phyloP scores from a whole-genome alignment of 768 basidiomycete species.

The Cyathus striatus region DNA sequence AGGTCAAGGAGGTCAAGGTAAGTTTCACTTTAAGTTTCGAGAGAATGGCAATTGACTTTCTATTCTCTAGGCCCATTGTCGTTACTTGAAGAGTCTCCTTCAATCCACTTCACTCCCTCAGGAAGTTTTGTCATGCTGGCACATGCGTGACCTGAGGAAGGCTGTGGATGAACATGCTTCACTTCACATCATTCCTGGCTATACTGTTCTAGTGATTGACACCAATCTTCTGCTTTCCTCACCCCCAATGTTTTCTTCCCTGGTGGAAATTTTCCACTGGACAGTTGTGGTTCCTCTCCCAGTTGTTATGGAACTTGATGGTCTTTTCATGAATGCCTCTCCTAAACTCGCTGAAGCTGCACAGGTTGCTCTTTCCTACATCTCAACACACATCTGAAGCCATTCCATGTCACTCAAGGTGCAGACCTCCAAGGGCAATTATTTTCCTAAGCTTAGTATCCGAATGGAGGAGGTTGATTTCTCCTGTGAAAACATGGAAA shows the following conservation, averaged over 20 bases:
- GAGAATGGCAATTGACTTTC: constrained; percentile 10
- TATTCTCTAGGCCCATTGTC: constrained; percentile 57
- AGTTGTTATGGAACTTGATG: constrained; percentile 95
- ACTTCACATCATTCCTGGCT: constrained; percentile 70
- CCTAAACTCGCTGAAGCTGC: constrained; percentile 73
- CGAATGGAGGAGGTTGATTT: constrained; percentile 85
- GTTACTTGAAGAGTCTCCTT: constrained; percentile 69
- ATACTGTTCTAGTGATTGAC: constrained; percentile 87
- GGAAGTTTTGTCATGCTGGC: constrained; percentile 20
- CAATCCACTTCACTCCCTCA: constrained; percentile 34
- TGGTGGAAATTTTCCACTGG: constrained; percentile 81
- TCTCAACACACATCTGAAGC: constrained; percentile 70
- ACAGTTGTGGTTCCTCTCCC: constrained; percentile 89
- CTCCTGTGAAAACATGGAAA: constrained; percentile 38
- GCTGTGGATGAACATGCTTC: constrained; percentile 28
- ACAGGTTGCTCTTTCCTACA: constrained; percentile 63
- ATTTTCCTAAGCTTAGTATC: constrained; percentile 75
- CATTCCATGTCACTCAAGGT: constrained; percentile 82
- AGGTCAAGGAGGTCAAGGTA: constrained; percentile 81
- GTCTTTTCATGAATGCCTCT: constrained; percentile 59
- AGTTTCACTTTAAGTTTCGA: constrained; percentile 10
- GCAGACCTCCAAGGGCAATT: constrained; percentile 93
- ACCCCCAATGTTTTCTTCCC: constrained; percentile 60
- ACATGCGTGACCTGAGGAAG: constrained; percentile 19
- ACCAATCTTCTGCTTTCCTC: constrained; percentile 93